Evolutionary conservation across 495 filamentous ascomycete genomes (phyloP), one percentile per base, ranked within the genome.

Genomic region (Lasiosphaeris hirsuta): DNA sequence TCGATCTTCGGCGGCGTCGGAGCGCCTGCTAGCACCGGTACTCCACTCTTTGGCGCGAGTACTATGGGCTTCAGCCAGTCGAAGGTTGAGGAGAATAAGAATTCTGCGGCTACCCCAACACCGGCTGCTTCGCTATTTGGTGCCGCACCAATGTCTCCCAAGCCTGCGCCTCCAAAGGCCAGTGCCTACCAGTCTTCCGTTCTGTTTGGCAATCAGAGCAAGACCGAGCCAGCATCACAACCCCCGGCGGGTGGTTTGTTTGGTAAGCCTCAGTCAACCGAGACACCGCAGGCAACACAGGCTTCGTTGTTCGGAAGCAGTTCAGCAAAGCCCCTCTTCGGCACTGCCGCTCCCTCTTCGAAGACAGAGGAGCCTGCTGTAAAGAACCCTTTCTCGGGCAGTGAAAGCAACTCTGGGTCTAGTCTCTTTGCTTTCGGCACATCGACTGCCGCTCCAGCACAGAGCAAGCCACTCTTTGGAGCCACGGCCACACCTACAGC

Each of bases 191-290:
- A 72, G 40, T 72, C 78, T 14, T 68, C 71, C 23, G 69, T 70
- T 9, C 58, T 79, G 30, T 82, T 82, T 60, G 80, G 79, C 10
- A 61, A 51, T 48, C 55, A 60, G 36, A 47, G 36, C 38, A 70
- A 72, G 42, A 14, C 67, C 3, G 73, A 73, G 47, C 18, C 60
- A 10, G 51, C 57, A 13, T 7, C 58, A 4, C 58, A 65, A 33
- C 33, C 70, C 18, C 65, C 57, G 34, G 39, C 60, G 13, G 46
- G 63, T 3, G 58, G 36, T 35, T 10, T 75, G 36, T 77, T 75
- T 67, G 66, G 67, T 35, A 49, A 68, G 40, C 51, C 63, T 51
- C 58, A 46, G 63, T 30, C 63, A 56, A 44, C 62, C 11, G 54
- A 57, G 40, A 52, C 62, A 14, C 52, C 63, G 5, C 23, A 30